Conservation (phyloP, 345 rosid species). For the Mercurialis annua region DNA sequence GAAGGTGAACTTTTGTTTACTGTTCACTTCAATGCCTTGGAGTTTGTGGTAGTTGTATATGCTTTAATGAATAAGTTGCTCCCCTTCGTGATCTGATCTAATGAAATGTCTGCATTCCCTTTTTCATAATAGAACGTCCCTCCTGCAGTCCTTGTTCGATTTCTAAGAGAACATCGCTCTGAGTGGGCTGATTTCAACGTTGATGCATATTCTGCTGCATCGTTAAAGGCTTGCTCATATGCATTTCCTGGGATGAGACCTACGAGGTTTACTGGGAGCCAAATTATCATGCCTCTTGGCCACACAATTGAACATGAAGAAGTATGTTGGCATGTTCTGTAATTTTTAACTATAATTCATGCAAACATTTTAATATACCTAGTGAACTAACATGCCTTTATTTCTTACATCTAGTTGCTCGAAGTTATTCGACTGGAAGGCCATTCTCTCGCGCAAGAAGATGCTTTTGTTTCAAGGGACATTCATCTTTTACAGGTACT, state of each 20-base stretch:
- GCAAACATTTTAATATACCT: neutral
- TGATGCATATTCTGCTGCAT: conserved; percentile 92
- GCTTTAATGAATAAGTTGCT: neutral
- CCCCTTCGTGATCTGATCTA: conserved; percentile 2
- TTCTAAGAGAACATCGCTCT: conserved; percentile 93
- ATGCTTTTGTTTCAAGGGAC: conserved; percentile 87
- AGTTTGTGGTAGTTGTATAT: neutral
- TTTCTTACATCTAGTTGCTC: conserved; percentile 52
- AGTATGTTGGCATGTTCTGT: conserved; percentile 36
- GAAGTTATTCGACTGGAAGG: conserved; percentile 96
- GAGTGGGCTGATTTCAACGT: conserved; percentile 99
- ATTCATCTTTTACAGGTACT: conserved; percentile 93
- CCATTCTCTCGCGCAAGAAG: conserved; percentile 88
- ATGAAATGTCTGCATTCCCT: neutral
- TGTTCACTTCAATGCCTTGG: no score
- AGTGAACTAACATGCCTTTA: neutral
- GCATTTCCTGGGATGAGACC: conserved; percentile 93
- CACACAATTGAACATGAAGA: conserved; percentile 98
- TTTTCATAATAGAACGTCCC: conserved; percentile 68
- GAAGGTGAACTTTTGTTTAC: neutral
- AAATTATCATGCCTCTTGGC: conserved; percentile 93
- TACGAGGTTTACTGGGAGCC: conserved; percentile 92
- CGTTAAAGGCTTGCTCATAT: conserved; percentile 72
- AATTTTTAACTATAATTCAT: neutral
- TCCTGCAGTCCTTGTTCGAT: conserved; percentile 90